Evolutionary conservation across 352 stramenopile genomes (phyloP).

Genomic region (Peronospora destructor): DNA sequence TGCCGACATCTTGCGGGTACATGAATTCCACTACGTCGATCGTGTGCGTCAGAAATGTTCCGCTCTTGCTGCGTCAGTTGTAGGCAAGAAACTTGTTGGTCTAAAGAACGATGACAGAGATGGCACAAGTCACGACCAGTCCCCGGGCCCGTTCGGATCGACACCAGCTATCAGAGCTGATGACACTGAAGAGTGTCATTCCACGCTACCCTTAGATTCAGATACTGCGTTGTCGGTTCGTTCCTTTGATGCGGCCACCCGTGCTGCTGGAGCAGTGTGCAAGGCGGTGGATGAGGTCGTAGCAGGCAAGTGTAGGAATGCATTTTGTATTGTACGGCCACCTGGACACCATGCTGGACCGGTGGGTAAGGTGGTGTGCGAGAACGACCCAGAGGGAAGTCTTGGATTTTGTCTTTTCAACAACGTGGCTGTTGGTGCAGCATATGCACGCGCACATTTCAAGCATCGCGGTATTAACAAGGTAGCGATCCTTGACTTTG

Average conservation of each 20-base stretch:
- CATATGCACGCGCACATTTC: slow-evolving; percentile 92
- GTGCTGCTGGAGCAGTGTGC: slow-evolving; percentile 79
- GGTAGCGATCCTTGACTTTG: slow-evolving; percentile 97
- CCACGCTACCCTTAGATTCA: slow-evolving; percentile 46
- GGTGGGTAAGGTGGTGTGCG: slow-evolving; percentile 89
- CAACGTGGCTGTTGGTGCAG: slow-evolving; percentile 95
- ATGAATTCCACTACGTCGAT: slow-evolving; percentile 86
- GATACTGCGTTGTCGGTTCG: slow-evolving; percentile 77
- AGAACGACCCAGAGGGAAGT: slow-evolving; percentile 85
- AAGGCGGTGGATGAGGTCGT: slow-evolving; percentile 83
- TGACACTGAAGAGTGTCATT: slow-evolving; percentile 34
- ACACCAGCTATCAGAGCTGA: slow-evolving; percentile 7
- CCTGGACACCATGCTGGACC: slow-evolving; percentile 96
- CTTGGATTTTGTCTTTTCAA: slow-evolving; percentile 97
- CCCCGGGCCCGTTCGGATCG: slow-evolving; percentile 2
- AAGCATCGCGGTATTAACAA: slow-evolving; percentile 87
- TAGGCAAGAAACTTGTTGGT: slow-evolving; percentile 12
- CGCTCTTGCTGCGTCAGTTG: slow-evolving; percentile 23
- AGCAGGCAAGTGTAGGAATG: slow-evolving; percentile 87
- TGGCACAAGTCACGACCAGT: slow-evolving; percentile 8
- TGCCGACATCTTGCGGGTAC: slow-evolving; percentile 84
- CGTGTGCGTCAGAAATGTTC: slow-evolving; percentile 49
- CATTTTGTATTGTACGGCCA: slow-evolving; percentile 94
- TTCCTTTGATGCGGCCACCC: slow-evolving; percentile 70
- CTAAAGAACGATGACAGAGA: slow-evolving; percentile 12